Conservation (phyloP, 176 grass and related monocot genomes). For the Aegilops longissima region DNA sequence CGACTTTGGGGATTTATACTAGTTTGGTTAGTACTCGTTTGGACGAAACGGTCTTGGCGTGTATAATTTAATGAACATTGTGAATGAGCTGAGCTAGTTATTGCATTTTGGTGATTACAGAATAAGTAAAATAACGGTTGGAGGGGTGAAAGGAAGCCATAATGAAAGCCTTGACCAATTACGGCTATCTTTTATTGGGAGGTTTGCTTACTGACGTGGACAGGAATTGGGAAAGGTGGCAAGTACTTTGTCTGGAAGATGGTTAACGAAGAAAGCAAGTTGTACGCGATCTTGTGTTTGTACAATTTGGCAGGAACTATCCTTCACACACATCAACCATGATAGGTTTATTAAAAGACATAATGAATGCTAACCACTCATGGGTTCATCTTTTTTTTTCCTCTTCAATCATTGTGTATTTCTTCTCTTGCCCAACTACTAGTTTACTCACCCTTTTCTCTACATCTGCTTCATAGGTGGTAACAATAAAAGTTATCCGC, state of each 20-base stretch:
- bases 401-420: not conserved
- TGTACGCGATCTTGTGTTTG: conserved; percentile 15
- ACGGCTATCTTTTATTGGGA: not conserved
- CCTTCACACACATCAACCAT: conserved; percentile 1
- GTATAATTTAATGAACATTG: conserved; percentile 26
- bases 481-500: conserved; percentile 70
- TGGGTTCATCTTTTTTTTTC: not conserved
- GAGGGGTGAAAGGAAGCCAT: conserved; percentile 28
- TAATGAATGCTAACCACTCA: not conserved
- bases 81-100: conserved; percentile 24
- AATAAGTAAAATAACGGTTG: conserved; percentile 35
- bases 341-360: not conserved
- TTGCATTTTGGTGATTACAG: conserved; percentile 1
- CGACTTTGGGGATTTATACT: conserved; percentile 22
- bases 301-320: not conserved
- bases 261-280: conserved; percentile 9
- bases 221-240: conserved; percentile 23
- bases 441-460: conserved; percentile 7
- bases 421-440: not conserved
- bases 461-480: conserved; percentile 43
- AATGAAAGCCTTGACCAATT: conserved; percentile 11
- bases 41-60: conserved; percentile 36
- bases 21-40: conserved; percentile 12
- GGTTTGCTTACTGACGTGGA: conserved; percentile 39
- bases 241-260: conserved; percentile 7